Conservation (phyloP, 345 rosid species). For the Aquilaria malaccensis region DNA sequence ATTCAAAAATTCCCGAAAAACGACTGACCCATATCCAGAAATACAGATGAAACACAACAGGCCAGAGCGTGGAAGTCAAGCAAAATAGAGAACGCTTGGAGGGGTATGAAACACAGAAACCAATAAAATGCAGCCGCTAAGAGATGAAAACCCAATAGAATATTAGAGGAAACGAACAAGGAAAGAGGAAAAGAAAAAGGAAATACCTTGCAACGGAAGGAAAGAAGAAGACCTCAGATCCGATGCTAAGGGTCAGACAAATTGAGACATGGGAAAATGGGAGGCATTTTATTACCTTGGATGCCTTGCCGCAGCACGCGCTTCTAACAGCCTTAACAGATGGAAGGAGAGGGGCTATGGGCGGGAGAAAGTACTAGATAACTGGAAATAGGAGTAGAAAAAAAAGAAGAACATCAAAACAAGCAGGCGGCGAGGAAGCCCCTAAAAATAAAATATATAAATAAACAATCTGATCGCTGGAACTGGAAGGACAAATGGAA, state of each 20-base stretch:
- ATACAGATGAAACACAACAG: no score
- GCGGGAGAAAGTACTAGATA: neutral
- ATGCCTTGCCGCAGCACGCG: no score
- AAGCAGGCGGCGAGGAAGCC: neutral
- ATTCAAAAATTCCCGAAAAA: no score
- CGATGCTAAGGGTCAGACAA: neutral
- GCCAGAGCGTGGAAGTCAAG: no score
- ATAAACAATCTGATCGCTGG: neutral
- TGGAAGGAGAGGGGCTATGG: neutral
- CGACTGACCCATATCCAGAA: no score
- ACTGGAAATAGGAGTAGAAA: neutral
- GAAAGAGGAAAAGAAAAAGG: neutral
- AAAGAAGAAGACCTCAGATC: neutral
- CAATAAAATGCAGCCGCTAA: no score
- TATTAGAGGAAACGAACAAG: neutral
- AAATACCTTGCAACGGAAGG: slow-evolving; percentile 4
- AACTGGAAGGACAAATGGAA: neutral
- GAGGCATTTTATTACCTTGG: no score
- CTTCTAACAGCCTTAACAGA: neutral
- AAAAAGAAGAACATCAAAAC: neutral
- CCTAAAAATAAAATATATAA: neutral
- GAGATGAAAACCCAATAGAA: neutral
- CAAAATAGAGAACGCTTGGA: no score
- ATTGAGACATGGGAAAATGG: neutral
- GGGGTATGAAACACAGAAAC: no score